Percentiles rank a stretch among this genome's conserved stretches.
These are phyloP conservation scores for Euphorbia peplus DNA, from an alignment of 345 rosid genomes.

Conservation along the genomic window DNA sequence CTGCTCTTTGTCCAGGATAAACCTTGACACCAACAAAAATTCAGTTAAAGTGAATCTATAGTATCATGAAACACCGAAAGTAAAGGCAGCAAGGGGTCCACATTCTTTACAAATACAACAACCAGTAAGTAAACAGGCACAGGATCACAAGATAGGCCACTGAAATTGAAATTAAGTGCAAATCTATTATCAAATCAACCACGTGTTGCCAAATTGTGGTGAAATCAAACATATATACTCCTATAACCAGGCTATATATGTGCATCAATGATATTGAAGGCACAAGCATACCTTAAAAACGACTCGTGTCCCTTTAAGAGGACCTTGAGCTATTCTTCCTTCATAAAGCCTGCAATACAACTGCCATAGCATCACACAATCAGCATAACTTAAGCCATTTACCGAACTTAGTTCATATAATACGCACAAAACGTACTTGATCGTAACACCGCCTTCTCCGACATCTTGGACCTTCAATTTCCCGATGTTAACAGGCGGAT, in stretches of 20 bases:
- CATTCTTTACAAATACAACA: background rate
- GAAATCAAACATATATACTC: background rate
- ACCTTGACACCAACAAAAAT: conserved; percentile 46
- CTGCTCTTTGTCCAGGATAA: conserved; percentile 84
- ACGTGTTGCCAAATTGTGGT: background rate
- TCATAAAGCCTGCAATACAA: conserved; percentile 81
- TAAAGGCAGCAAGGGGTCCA: background rate
- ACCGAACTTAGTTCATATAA: background rate
- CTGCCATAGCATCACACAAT: conserved; percentile 40
- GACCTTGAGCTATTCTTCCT: conserved; percentile 82
- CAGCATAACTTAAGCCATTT: conserved; percentile 15
- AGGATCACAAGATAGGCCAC: background rate
- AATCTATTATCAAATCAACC: background rate
- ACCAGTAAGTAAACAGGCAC: background rate
- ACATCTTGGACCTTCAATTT: conserved; percentile 67
- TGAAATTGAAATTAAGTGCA: background rate
- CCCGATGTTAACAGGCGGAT: conserved; percentile 40
- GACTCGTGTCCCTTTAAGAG: conserved; percentile 59
- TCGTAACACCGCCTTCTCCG: conserved; percentile 82
- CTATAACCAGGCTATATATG: background rate
- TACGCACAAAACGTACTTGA: conserved; percentile 47
- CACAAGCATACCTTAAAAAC: conserved; percentile 52
- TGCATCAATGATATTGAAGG: background rate
- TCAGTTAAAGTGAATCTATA: background rate
- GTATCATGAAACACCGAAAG: background rate